Evolutionary conservation across 1,284 basidiomycete species (phyloP).

Genomic region (Jaminaea rosea): DNA sequence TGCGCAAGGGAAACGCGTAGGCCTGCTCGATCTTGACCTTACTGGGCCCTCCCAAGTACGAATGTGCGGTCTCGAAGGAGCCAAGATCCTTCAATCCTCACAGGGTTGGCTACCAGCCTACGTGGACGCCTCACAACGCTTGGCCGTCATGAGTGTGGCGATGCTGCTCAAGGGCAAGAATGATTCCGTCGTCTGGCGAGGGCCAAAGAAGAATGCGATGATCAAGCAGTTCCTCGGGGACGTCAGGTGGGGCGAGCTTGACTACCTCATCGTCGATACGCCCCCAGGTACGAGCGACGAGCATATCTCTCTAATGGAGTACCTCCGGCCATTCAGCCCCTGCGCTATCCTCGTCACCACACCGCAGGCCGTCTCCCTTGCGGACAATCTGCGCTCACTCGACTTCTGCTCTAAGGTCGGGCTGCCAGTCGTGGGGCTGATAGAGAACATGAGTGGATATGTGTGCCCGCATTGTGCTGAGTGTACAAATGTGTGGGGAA

Average conservation of each 20-base stretch:
- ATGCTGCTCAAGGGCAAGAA: constrained; percentile 81
- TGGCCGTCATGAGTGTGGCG: constrained; percentile 94
- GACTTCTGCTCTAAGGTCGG: constrained; percentile 82
- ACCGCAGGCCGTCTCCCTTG: constrained; percentile 88
- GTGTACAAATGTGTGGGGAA: constrained; percentile 88
- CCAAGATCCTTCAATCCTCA: constrained; percentile 65
- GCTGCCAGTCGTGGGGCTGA: constrained; percentile 80
- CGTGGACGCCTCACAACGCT: constrained; percentile 49
- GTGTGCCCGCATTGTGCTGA: constrained; percentile 77
- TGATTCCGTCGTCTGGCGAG: constrained; percentile 93
- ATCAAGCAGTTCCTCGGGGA: constrained; percentile 94
- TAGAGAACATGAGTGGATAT: constrained; percentile 99
- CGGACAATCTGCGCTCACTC: constrained; percentile 89
- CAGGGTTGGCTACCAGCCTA: constrained; percentile 98
- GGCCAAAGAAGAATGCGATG: constrained; percentile 99
- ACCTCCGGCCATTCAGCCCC: constrained; percentile 61
- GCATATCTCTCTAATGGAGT: constrained; percentile 88
- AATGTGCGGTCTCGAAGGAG: constrained; percentile 86
- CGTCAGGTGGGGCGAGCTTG: constrained; percentile 90
- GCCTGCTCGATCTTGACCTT: constrained; percentile 88
- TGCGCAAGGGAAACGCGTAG: constrained; percentile 53
- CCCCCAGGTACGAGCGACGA: constrained; percentile 96
- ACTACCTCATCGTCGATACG: constrained; percentile 94
- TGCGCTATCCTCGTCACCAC: constrained; percentile 88
- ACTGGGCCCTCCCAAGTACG: constrained; percentile 94